Evolutionary conservation across 768 basidiomycete genomes (phyloP).

Genomic region (Cyclocybe aegerita): DNA sequence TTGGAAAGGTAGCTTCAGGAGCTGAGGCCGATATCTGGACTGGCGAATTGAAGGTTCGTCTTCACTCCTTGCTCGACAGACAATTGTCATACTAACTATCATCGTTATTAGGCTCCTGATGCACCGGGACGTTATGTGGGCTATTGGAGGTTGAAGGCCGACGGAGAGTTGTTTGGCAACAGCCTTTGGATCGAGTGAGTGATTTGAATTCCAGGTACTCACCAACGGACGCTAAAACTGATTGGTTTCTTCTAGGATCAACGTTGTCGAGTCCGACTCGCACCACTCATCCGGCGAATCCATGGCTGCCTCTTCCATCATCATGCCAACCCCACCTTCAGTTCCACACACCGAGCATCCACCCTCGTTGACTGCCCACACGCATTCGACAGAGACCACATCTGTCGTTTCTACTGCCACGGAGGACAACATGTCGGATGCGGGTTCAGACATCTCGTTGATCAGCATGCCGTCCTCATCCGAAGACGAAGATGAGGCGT

Average conservation of each 20-base stretch:
- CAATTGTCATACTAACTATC: no score
- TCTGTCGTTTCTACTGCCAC: conserved; percentile 16
- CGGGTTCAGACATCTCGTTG: conserved; percentile 53
- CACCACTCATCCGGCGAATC: conserved; percentile 42
- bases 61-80: neutral
- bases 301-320: conserved; percentile 53
- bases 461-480: conserved; percentile 58
- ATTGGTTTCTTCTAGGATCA: conserved; percentile 45
- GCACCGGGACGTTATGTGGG: conserved; percentile 68
- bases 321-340: conserved; percentile 25
- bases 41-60: conserved; percentile 67
- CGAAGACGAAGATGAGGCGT: conserved; percentile 50
- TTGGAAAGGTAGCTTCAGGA: conserved; percentile 61
- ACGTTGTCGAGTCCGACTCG: conserved; percentile 54
- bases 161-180: conserved; percentile 64
- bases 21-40: conserved; percentile 65
- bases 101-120: conserved; percentile 61
- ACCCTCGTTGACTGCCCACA: conserved; percentile 15
- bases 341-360: conserved; percentile 15
- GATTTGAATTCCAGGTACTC: neutral
- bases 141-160: conserved; percentile 73
- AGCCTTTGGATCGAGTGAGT: conserved; percentile 81
- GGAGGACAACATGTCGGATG: conserved; percentile 32
- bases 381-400: conserved; percentile 17
- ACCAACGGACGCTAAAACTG: neutral